Evolutionary conservation across 371 early-diverging fungal species (phyloP), one percentile per base, ranked within the genome.

Genomic region (Rhizomucor pusillus): DNA sequence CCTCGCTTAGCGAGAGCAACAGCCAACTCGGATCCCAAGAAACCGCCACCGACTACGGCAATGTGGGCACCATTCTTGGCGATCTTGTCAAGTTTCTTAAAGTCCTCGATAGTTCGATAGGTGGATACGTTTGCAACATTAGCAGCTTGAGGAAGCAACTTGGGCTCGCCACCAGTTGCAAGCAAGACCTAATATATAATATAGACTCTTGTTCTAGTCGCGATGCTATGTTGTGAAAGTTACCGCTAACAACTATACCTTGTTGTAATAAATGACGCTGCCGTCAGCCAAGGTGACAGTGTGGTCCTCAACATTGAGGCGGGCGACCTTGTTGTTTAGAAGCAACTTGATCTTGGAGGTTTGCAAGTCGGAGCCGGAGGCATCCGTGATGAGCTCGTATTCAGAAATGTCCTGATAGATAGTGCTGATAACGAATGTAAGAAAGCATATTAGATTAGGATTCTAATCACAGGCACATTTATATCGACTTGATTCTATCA

Each of bases 41-140:
- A 88, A 19, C 90, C 90, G 39, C 89, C 89, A 52, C 90, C 90
- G 36, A 89, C 62, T 39, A 90, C 75, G 45, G 77, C 87, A 65
- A 90, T 75, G 58, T 66, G 73, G 10, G 73, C 68, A 50, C 69
- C 69, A 37, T 79, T 62, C 65, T 86, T 86, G 41, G 67, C 77
- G 23, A 69, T 62, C 39, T 63, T 57, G 24, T 81, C 71, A 34
- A 90, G 62, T 52, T 73, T 68, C 58, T 80, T 66, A 60, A 81
- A 85, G 48, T 90, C 88, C 41, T 78, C 66, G 11, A 82, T 63
- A n/a, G 68, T 82, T 51, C 90, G 81, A 75, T 74, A 90, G 22
- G 87, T 87, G 1, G 81, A 75, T 35, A 87, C 75, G 43, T 73
- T 62, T 20, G 57, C 64, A 10, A 65, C 59, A 13, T 59, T 57